Base-by-base conservation (phyloP, 345 rosid genomes). In the Cardiospermum halicacabum region DNA sequence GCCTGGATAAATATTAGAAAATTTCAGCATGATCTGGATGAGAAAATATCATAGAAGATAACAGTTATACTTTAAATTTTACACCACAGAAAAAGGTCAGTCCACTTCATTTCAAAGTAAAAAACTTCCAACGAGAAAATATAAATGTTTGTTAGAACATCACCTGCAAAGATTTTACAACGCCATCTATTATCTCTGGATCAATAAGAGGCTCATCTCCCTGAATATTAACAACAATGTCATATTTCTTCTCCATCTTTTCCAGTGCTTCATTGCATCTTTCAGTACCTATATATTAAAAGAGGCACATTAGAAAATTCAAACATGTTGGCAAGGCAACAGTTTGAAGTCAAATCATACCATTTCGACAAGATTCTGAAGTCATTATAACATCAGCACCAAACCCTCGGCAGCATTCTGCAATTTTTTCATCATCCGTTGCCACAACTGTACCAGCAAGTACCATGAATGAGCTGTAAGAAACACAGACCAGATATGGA, bases 311-410 rank as follows among this genome's bases (percentile, higher is more conserved):
- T 50, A 63, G 49, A 11, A 65, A 65, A 74, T 47, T 16, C 3
- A 18, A 28, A 37, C 4, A 60, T 4, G 42, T 9, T 45, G 48
- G 4, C 36, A 58, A 19, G n/a, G n/a, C n/a, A n/a, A n/a, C n/a
- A 40, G 39, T 36, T n/a, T 10, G 26, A 5, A 11, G 30, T 11
- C 6, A 57, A 42, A 60, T 54, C 62, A 49, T n/a, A 94, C 99
- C 99, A 75, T 94, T 94, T 75, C 61, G 84, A 64, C 97, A 91
- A 72, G 96, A 84, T 75, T 89, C 96, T 11, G 96, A 89, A 62
- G 99, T 94, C 99, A 94, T 89, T 64, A 94, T 72, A 36, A 94
- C 99, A 83, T 89, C 92, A 21, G 97, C 96, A 9, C 95, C 99
- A 79, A 94, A 87, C 53, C 89, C 86, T 69, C 91, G 89, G 78